Evolutionary conservation across 1,284 basidiomycete genomes (phyloP).

Genomic region (Leccinum angustisporum): DNA sequence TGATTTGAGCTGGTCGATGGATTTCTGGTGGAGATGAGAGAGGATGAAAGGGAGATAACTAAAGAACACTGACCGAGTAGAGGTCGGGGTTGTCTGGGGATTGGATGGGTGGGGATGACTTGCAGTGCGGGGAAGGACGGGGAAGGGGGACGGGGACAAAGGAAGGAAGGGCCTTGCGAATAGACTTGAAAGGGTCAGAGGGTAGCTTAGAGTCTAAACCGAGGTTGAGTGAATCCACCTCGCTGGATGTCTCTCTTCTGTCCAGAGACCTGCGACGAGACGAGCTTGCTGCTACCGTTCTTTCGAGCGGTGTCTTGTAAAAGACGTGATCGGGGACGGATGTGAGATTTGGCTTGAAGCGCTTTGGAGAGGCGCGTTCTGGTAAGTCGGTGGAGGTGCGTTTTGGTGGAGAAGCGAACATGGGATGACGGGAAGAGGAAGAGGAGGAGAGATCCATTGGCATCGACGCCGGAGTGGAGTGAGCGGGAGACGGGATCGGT

Average conservation of each 20-base stretch:
- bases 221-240: slow-evolving; percentile 28
- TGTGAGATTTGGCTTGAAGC: slow-evolving; percentile 36
- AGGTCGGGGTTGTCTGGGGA: slow-evolving; percentile 16
- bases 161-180: slow-evolving; percentile 4
- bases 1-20: slow-evolving; percentile 16
- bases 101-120: slow-evolving; percentile 10
- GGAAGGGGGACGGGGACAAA: neutral
- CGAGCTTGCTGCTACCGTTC: neutral
- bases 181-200: slow-evolving; percentile 19
- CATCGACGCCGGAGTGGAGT: slow-evolving; percentile 9
- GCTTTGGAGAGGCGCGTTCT: slow-evolving; percentile 39
- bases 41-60: neutral
- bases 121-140: slow-evolving; percentile 2
- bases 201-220: slow-evolving; percentile 3
- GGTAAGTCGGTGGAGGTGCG: slow-evolving; percentile 44
- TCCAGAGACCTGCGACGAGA: slow-evolving; percentile 15
- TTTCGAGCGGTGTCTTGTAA: slow-evolving; percentile 7
- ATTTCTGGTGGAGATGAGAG: slow-evolving; percentile 24
- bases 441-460: neutral
- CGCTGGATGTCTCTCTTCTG: slow-evolving; percentile 26
- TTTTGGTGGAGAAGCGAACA: slow-evolving; percentile 42
- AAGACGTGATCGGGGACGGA: slow-evolving; percentile 42
- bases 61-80: slow-evolving; percentile 7
- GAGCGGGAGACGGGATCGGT: neutral
- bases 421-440: slow-evolving; percentile 31